A percentile compares a stretch with the other conserved stretches of the same genome.
Conservation (phyloP, 805 yeast species). For the Saccharomycopsis fermentans region DNA sequence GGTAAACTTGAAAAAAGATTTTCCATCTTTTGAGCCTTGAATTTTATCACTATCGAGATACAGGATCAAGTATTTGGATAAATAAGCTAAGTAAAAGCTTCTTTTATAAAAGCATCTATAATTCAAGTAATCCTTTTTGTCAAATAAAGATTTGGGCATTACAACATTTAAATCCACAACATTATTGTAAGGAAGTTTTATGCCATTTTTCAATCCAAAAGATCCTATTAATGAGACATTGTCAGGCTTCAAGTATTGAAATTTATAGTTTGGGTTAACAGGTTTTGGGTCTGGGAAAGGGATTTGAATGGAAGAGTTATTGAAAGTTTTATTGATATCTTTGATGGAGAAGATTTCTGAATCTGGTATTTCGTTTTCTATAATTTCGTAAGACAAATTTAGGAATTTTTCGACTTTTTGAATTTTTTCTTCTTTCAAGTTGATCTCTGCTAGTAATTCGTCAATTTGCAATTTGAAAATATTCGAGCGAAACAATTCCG, state of each 20-base stretch:
- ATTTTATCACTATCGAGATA: constrained; percentile 37
- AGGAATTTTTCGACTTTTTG: constrained; percentile 58
- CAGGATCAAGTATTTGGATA: constrained; percentile 57
- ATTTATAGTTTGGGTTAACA: constrained; percentile 51
- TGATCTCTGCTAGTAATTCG: constrained; percentile 74
- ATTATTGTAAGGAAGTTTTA: constrained; percentile 48
- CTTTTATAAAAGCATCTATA: constrained; percentile 85
- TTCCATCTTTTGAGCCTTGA: not conserved
- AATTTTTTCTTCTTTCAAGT: constrained; percentile 59
- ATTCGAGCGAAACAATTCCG: constrained; percentile 88
- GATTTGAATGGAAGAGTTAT: constrained; percentile 35
- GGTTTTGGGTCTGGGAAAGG: constrained; percentile 94
- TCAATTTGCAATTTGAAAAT: constrained; percentile 93
- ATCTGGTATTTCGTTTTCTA: not conserved
- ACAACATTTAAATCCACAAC: constrained; percentile 71
- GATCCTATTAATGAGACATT: constrained; percentile 78
- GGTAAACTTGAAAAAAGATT: constrained; percentile 34
- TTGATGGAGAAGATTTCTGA: constrained; percentile 35
- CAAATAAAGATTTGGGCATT: constrained; percentile 70
- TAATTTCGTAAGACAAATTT: constrained; percentile 52
- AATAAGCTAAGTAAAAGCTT: constrained; percentile 72
- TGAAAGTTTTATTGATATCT: constrained; percentile 49
- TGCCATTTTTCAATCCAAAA: constrained; percentile 77
- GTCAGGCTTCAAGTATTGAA: constrained; percentile 60
- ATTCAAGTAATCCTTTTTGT: constrained; percentile 81